Percentiles rank a stretch among this genome's conserved stretches.
Evolutionary conservation across 1,139 yeast genomes (phyloP).

Genomic region (Yamadazyma buinensis): DNA sequence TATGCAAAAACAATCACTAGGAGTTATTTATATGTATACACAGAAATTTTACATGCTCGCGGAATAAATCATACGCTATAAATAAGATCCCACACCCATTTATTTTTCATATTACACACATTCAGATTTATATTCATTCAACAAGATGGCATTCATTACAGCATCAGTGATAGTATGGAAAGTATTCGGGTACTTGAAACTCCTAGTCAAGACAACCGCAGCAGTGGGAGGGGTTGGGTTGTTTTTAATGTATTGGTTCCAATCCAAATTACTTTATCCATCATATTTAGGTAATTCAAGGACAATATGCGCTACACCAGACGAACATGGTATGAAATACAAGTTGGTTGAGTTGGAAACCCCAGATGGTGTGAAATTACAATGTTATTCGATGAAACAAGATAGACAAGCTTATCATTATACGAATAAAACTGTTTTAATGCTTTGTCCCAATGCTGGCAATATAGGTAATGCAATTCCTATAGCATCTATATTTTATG

Average conservation of each 20-base stretch:
- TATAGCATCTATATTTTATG: conserved; percentile 67
- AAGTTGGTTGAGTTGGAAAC: conserved; percentile 62
- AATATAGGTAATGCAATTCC: conserved; percentile 93
- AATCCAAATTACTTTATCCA: conserved; percentile 74
- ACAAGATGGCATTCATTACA: neutral
- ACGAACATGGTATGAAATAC: conserved; percentile 57
- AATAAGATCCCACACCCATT: no score
- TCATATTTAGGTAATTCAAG: conserved; percentile 77
- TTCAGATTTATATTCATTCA: no score
- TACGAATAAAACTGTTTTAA: conserved; percentile 64
- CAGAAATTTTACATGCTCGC: no score
- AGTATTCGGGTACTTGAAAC: conserved; percentile 14
- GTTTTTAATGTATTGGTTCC: conserved; percentile 62
- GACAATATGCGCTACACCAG: conserved; percentile 75
- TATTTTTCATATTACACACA: no score
- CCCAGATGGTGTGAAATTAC: conserved; percentile 54
- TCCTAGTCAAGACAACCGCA: conserved; percentile 27
- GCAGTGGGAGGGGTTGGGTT: conserved; percentile 40
- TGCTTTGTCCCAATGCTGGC: conserved; percentile 93
- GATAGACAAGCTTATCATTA: conserved; percentile 39
- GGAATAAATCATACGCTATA: no score
- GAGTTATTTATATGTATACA: no score
- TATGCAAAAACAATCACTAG: no score
- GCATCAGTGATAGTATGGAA: conserved; percentile 6
- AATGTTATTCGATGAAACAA: conserved; percentile 46